These are phyloP conservation scores for Neofusicoccum kwambonambiense DNA, from an alignment of 2,329 filamentous ascomycete genomes.

Conservation along the genomic window DNA sequence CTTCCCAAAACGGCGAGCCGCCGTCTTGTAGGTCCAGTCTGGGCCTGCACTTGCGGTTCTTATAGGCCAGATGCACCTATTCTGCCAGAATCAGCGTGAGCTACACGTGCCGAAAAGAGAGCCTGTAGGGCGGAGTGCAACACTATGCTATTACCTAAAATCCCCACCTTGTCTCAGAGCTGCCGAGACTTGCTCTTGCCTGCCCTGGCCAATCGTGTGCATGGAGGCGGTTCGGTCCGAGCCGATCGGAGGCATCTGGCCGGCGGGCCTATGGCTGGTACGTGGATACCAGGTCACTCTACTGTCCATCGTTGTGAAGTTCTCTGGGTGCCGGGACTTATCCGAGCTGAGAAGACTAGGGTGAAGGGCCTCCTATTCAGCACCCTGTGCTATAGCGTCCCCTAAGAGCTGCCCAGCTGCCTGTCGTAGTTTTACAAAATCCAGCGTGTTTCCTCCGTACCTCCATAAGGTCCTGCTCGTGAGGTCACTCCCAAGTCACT, in stretches of 20 bases:
- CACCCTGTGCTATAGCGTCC: too few species aligned
- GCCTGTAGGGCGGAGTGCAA: neutral
- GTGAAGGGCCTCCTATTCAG: too few species aligned
- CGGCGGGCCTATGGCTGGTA: neutral
- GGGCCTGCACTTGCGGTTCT: neutral
- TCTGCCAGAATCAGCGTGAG: neutral
- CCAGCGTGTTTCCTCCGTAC: neutral
- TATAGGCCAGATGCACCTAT: neutral
- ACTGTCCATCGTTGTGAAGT: too few species aligned
- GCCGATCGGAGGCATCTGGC: neutral
- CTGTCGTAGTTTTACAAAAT: neutral
- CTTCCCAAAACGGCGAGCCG: neutral
- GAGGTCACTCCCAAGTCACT: neutral
- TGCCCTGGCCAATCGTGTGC: conserved; percentile 1
- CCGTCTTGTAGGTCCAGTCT: neutral
- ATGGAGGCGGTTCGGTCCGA: conserved; percentile 12
- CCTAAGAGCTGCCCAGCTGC: neutral
- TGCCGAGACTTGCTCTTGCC: too few species aligned
- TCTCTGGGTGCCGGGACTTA: too few species aligned
- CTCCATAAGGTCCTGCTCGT: neutral
- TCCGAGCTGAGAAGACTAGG: too few species aligned
- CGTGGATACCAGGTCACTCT: neutral
- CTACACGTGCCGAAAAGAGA: neutral
- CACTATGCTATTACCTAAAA: neutral
- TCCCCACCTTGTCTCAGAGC: too few species aligned